These are phyloP conservation scores for Aspergillus persii DNA, from an alignment of 2,329 filamentous ascomycete species.

Conservation along the genomic window DNA sequence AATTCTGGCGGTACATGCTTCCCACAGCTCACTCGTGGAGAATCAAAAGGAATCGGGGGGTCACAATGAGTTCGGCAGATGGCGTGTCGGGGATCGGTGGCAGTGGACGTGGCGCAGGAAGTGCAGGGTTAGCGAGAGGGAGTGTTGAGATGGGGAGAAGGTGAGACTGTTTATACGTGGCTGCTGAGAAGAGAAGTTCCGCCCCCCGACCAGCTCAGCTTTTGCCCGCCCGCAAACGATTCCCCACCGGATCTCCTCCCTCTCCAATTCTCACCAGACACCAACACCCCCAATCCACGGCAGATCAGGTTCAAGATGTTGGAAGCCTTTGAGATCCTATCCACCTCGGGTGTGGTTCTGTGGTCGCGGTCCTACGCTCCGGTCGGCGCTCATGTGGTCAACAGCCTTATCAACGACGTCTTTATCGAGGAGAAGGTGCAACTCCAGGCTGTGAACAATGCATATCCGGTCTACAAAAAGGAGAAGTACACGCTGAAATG, in stretches of 20 bases:
- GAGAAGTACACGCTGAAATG: conserved; percentile 96
- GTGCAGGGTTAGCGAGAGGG: conserved; percentile 2
- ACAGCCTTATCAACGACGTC: conserved; percentile 91
- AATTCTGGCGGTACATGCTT: conserved; percentile 79
- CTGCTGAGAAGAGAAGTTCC: conserved; percentile 16
- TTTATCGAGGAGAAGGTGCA: conserved; percentile 92
- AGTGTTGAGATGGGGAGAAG: conserved; percentile 14
- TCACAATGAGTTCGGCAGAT: conserved; percentile 5
- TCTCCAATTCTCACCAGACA: conserved; percentile 2
- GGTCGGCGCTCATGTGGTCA: conserved; percentile 79
- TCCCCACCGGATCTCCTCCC: conserved; percentile 14
- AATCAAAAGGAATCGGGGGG: conserved; percentile 8
- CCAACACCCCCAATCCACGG: conserved; percentile 1
- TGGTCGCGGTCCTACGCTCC: conserved; percentile 88
- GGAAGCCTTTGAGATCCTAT: conserved; percentile 95
- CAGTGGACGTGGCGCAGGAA: conserved; percentile 1
- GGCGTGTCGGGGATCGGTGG: conserved; percentile 2
- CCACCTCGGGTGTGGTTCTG: conserved; percentile 91
- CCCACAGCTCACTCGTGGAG: conserved; percentile 3
- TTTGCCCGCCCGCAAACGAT: conserved; percentile 22
- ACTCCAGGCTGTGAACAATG: conserved; percentile 58
- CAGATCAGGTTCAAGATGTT: conserved; percentile 60
- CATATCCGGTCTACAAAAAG: conserved; percentile 73
- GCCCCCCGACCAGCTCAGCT: conserved; percentile 22
- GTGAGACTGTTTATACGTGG: conserved; percentile 30